Evolutionary conservation across 768 basidiomycete species (phyloP).

Genomic region (Tubosaeta brunneosetosa): DNA sequence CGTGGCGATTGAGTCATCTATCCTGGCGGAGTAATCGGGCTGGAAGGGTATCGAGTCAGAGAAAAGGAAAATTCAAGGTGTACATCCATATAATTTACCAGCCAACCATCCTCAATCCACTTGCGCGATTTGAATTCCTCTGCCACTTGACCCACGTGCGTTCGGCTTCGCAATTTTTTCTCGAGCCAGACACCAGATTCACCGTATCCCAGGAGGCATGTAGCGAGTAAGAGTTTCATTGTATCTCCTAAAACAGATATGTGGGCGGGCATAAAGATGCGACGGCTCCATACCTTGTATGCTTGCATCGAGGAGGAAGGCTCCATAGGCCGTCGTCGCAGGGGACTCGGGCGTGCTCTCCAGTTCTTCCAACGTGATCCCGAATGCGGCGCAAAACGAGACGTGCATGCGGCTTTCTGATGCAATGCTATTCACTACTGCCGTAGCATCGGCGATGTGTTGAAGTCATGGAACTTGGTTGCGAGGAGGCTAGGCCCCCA

Average conservation of each 20-base stretch:
- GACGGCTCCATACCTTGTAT: constrained; percentile 45
- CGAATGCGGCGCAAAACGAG: constrained; percentile 66
- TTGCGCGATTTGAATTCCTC: constrained; percentile 68
- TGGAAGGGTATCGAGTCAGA: constrained; percentile 30
- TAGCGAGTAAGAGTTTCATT: constrained; percentile 63
- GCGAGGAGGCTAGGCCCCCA: constrained; percentile 54
- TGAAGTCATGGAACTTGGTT: constrained; percentile 67
- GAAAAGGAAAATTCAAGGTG: constrained; percentile 3
- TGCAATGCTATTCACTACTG: constrained; percentile 59
- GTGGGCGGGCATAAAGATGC: neutral
- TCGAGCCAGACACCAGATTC: constrained; percentile 86
- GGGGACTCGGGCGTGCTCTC: constrained; percentile 59
- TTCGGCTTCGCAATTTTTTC: constrained; percentile 40
- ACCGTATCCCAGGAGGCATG: constrained; percentile 88
- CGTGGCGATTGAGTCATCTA: constrained; percentile 92
- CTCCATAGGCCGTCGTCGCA: constrained; percentile 80
- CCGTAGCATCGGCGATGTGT: constrained; percentile 58
- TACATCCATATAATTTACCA: constrained; percentile 47
- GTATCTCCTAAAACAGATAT: constrained; percentile 49
- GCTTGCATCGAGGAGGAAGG: constrained; percentile 78
- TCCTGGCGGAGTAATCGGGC: constrained; percentile 72
- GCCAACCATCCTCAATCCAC: constrained; percentile 79
- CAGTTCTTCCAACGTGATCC: constrained; percentile 57
- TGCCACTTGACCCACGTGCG: constrained; percentile 55
- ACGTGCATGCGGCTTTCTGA: constrained; percentile 71